phyloP scores from a whole-genome alignment of 495 filamentous ascomycete genomes.

The Penicillium waksmanii region DNA sequence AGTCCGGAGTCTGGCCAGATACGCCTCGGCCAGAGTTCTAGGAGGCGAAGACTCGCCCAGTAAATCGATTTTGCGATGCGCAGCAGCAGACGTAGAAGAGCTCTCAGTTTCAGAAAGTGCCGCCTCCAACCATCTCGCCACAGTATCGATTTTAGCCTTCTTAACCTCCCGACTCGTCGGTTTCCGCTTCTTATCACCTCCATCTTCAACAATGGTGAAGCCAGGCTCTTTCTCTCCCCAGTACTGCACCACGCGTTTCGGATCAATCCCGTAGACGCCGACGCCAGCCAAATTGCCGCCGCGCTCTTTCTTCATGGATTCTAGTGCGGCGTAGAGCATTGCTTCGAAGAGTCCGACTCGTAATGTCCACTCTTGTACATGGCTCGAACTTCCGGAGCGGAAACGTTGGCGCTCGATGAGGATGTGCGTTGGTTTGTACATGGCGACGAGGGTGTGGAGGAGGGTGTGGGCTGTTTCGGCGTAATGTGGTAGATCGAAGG shows the following conservation, averaged over 20 bases:
- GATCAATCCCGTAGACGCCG: slow-evolving; percentile 41
- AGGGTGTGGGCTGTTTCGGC: slow-evolving; percentile 65
- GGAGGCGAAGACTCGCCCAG: slow-evolving; percentile 39
- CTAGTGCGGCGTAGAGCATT: slow-evolving; percentile 81
- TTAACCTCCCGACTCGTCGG: slow-evolving; percentile 48
- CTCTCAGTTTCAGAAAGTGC: neutral
- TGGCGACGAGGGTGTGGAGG: slow-evolving; percentile 51
- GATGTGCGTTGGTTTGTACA: slow-evolving; percentile 66
- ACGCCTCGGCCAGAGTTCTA: slow-evolving; percentile 44
- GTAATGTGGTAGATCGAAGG: slow-evolving; percentile 61
- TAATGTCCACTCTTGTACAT: slow-evolving; percentile 86
- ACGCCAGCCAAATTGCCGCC: slow-evolving; percentile 23
- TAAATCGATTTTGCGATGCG: slow-evolving; percentile 15
- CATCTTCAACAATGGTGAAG: neutral
- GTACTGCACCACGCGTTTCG: slow-evolving; percentile 45
- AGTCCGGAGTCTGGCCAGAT: slow-evolving; percentile 48
- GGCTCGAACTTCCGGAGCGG: slow-evolving; percentile 63
- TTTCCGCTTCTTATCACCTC: slow-evolving; percentile 29
- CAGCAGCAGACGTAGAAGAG: neutral
- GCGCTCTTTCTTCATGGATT: slow-evolving; percentile 52
- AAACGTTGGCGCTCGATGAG: slow-evolving; percentile 92
- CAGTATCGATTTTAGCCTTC: slow-evolving; percentile 67
- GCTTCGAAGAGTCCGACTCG: slow-evolving; percentile 88
- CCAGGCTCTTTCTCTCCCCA: slow-evolving; percentile 29
- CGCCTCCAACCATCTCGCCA: slow-evolving; percentile 56